phyloP scores from a whole-genome alignment of 139 green algal species.

The Chlorella vulgaris region DNA sequence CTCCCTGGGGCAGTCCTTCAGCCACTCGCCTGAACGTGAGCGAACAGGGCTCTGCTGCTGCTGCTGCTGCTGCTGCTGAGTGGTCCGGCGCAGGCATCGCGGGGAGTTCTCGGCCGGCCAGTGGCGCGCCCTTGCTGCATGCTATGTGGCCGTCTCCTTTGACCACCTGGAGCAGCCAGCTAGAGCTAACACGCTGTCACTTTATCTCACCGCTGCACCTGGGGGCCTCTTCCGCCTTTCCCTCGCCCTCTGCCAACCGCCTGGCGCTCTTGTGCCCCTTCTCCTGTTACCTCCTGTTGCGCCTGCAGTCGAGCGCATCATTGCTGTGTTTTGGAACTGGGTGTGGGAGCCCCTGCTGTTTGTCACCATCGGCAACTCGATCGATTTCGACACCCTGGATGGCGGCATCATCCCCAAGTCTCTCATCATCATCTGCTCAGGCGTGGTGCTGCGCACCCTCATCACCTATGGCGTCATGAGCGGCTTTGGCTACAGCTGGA shows the following conservation, averaged over 20 bases:
- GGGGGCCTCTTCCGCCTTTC: neutral
- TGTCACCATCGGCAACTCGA: conserved; percentile 73
- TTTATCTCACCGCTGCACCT: too few species aligned
- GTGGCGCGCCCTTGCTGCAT: too few species aligned
- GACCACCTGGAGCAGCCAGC: too few species aligned
- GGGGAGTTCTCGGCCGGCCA: too few species aligned
- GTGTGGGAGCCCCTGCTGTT: conserved; percentile 81
- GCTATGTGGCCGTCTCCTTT: too few species aligned
- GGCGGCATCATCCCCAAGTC: conserved; percentile 59
- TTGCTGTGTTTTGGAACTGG: conserved; percentile 53
- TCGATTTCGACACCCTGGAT: conserved; percentile 62
- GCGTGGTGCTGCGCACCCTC: neutral
- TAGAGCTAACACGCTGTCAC: too few species aligned
- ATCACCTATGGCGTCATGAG: conserved; percentile 18
- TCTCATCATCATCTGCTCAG: conserved; percentile 57
- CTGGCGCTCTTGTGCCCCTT: neutral
- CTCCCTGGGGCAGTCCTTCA: conserved; percentile 38
- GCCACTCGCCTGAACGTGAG: conserved; percentile 50
- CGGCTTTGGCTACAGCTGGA: conserved; percentile 49
- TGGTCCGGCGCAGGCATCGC: too few species aligned
- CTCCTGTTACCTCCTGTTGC: neutral
- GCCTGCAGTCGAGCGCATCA: conserved; percentile 36
- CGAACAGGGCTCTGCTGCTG: neutral
- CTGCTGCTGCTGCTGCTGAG: neutral
- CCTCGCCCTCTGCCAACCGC: neutral